phyloP scores from a whole-genome alignment of 352 stramenopile genomes.

The Peronospora belbahrii region DNA sequence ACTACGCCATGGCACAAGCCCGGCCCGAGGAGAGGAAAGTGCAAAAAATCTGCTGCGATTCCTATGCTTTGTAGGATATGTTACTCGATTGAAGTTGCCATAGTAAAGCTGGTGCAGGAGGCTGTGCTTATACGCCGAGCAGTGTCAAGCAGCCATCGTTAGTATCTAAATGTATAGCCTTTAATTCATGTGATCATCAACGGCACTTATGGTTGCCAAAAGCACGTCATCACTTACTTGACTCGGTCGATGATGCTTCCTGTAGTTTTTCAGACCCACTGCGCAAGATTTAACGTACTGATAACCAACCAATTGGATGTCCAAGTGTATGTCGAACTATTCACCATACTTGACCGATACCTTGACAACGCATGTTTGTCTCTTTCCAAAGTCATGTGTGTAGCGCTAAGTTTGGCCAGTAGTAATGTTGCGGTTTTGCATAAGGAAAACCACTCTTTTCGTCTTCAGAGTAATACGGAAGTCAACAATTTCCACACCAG shows the following conservation, averaged over 20 bases:
- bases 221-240: no score
- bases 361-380: background rate
- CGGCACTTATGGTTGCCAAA: no score
- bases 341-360: background rate
- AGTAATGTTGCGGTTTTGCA: slow-evolving; percentile 35
- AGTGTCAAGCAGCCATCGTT: no score
- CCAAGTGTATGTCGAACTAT: background rate
- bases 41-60: slow-evolving; percentile 46
- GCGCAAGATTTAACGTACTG: no score
- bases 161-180: no score
- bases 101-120: background rate
- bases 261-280: no score
- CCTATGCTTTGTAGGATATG: slow-evolving; percentile 36
- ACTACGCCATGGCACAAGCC: slow-evolving; percentile 2
- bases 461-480: slow-evolving; percentile 44
- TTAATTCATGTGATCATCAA: background rate
- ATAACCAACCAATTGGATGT: no score
- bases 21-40: slow-evolving; percentile 16
- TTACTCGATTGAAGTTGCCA: slow-evolving; percentile 30
- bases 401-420: background rate
- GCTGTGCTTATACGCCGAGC: no score
- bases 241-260: no score
- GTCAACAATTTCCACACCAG: slow-evolving; percentile 26
- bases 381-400: background rate
- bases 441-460: slow-evolving; percentile 40